phyloP scores from a whole-genome alignment of 192 early-diverging fungal species.

The Podila verticillata region DNA sequence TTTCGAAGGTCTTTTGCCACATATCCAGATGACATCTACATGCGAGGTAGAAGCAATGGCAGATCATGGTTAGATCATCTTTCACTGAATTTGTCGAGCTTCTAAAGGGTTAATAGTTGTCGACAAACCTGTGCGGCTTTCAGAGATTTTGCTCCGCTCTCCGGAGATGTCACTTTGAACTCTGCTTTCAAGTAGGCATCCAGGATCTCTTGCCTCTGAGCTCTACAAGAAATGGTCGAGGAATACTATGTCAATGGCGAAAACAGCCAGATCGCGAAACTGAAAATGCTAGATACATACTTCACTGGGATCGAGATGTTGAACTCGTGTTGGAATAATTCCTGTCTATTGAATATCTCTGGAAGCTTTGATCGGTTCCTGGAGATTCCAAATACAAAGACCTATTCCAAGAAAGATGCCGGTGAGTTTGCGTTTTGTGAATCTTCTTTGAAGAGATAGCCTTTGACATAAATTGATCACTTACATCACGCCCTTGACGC shows the following conservation, averaged over 20 bases:
- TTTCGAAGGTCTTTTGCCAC: conserved; percentile 62
- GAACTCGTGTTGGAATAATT: conserved; percentile 53
- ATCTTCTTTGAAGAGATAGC: background rate
- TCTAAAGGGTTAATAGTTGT: background rate
- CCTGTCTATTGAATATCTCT: conserved; percentile 32
- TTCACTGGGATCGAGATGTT: conserved; percentile 50
- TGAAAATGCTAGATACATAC: conserved; percentile 17
- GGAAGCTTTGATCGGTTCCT: conserved; percentile 50
- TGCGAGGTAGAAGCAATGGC: background rate
- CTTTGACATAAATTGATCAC: conserved; percentile 11
- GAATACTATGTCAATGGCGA: background rate
- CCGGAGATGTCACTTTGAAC: background rate
- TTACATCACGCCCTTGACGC: conserved; percentile 12
- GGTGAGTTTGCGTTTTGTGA: background rate
- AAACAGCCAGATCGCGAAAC: background rate
- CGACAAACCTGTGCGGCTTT: conserved; percentile 18
- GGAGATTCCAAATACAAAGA: conserved; percentile 55
- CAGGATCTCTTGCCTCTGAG: conserved; percentile 18
- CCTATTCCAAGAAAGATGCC: conserved; percentile 14
- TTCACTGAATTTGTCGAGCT: background rate
- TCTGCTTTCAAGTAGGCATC: background rate
- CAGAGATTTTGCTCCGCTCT: conserved; percentile 7
- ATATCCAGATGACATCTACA: conserved; percentile 69
- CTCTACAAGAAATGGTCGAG: background rate
- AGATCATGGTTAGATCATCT: background rate